Evolutionary conservation across 2,329 filamentous ascomycete genomes (phyloP).

Genomic region (Knufia fluminis): DNA sequence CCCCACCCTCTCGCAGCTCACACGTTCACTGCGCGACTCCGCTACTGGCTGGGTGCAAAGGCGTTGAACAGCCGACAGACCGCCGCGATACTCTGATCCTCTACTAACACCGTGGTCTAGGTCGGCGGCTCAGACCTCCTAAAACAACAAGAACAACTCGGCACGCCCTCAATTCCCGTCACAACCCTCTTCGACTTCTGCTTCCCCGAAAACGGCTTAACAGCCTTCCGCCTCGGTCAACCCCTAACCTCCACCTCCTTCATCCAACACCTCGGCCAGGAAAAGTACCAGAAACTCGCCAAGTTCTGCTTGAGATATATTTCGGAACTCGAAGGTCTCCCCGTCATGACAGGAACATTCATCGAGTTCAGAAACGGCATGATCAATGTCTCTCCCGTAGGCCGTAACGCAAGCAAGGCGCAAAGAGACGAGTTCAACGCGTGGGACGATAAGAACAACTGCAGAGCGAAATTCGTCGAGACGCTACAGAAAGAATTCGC

Average conservation of each 20-base stretch:
- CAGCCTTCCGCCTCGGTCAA: constrained; percentile 74
- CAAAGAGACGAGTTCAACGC: constrained; percentile 76
- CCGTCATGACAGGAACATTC: constrained; percentile 58
- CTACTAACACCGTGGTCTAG: constrained; percentile 21
- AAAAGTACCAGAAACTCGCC: constrained; percentile 54
- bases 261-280: constrained; percentile 85
- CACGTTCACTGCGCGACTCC: background rate
- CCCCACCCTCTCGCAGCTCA: background rate
- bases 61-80: too few relatives aligned
- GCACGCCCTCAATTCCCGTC: constrained; percentile 58
- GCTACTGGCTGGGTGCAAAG: too few relatives aligned
- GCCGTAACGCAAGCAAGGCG: constrained; percentile 70
- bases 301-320: constrained; percentile 53
- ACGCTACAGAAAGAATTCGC: constrained; percentile 71
- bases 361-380: constrained; percentile 58
- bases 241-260: constrained; percentile 71
- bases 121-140: constrained; percentile 80
- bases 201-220: constrained; percentile 95
- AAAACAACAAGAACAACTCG: constrained; percentile 96
- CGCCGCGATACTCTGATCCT: background rate
- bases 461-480: constrained; percentile 67
- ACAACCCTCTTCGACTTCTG: constrained; percentile 87
- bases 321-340: constrained; percentile 48
- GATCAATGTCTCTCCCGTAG: constrained; percentile 54
- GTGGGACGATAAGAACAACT: constrained; percentile 68